These are phyloP conservation scores for Globisporangium alternatum DNA, from an alignment of 352 stramenopile species.

Conservation along the genomic window DNA sequence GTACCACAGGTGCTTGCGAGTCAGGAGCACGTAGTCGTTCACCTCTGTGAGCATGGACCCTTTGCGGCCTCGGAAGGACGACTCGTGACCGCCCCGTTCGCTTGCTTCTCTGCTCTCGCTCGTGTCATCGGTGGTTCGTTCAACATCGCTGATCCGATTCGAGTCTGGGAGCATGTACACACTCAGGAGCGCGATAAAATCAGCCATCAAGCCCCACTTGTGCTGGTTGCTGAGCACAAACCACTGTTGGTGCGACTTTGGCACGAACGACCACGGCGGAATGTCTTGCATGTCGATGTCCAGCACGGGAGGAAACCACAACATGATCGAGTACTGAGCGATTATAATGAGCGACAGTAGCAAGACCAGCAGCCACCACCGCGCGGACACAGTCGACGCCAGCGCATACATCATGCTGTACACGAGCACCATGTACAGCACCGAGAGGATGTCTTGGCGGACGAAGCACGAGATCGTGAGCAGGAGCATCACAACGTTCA, in stretches of 20 bases:
- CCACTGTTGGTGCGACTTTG: conserved; percentile 61
- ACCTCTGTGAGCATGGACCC: conserved; percentile 17
- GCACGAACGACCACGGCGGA: conserved; percentile 53
- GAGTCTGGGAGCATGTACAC: conserved; percentile 71
- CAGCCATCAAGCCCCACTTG: conserved; percentile 72
- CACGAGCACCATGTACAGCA: conserved; percentile 79
- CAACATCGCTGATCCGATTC: conserved; percentile 25
- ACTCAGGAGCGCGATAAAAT: conserved; percentile 69
- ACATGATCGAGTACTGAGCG: conserved; percentile 64
- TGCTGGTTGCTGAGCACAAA: conserved; percentile 64
- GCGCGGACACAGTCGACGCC: conserved; percentile 44
- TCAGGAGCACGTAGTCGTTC: conserved; percentile 56
- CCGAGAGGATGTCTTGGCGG: conserved; percentile 70
- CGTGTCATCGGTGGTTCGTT: conserved; percentile 14
- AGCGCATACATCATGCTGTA: conserved; percentile 76
- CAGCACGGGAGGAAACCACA: conserved; percentile 66
- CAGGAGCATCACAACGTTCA: conserved; percentile 76
- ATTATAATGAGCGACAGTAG: conserved; percentile 67
- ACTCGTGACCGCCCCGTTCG: not conserved
- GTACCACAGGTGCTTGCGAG: conserved; percentile 65
- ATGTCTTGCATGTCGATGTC: conserved; percentile 57
- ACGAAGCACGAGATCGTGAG: conserved; percentile 79
- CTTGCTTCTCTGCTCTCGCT: conserved; percentile 3
- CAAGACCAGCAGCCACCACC: conserved; percentile 53
- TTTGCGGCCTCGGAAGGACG: conserved; percentile 11